phyloP scores from a whole-genome alignment of 345 rosid genomes.

The Moricandia moricandioides region DNA sequence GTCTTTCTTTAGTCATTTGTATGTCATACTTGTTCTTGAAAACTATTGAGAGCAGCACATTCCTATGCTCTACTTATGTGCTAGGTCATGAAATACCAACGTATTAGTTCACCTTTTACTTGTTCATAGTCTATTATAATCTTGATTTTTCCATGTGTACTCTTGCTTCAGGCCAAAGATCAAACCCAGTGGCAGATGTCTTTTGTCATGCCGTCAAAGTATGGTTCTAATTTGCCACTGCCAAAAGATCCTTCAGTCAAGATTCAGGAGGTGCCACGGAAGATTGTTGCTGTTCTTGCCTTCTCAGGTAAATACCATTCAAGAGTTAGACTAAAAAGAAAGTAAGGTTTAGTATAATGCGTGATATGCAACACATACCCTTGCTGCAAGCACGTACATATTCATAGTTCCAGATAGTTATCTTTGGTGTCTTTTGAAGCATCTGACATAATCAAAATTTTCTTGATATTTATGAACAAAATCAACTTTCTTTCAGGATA shows the following conservation, averaged over 20 bases:
- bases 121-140: neutral
- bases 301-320: slow-evolving; percentile 64
- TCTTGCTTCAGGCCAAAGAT: slow-evolving; percentile 45
- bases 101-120: neutral
- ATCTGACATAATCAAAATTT: neutral
- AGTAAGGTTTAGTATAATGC: neutral
- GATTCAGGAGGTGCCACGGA: slow-evolving; percentile 66
- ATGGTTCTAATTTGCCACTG: slow-evolving; percentile 68
- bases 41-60: neutral
- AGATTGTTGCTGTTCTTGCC: slow-evolving; percentile 67
- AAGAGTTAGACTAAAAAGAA: neutral
- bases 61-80: neutral
- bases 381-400: neutral
- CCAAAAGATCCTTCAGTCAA: slow-evolving; percentile 77
- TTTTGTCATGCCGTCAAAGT: slow-evolving; percentile 85
- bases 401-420: neutral
- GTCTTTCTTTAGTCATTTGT: neutral
- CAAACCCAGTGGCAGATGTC: slow-evolving; percentile 86
- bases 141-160: neutral
- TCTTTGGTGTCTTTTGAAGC: neutral
- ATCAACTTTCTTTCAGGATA: slow-evolving; percentile 48
- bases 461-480: slow-evolving; percentile 3
- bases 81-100: neutral
- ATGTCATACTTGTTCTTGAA: neutral
- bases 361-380: neutral